Percentiles rank a stretch among this genome's conserved stretches.
These are phyloP conservation scores for Zychaea mexicana DNA, from an alignment of 371 early-diverging fungal species.

Conservation along the genomic window DNA sequence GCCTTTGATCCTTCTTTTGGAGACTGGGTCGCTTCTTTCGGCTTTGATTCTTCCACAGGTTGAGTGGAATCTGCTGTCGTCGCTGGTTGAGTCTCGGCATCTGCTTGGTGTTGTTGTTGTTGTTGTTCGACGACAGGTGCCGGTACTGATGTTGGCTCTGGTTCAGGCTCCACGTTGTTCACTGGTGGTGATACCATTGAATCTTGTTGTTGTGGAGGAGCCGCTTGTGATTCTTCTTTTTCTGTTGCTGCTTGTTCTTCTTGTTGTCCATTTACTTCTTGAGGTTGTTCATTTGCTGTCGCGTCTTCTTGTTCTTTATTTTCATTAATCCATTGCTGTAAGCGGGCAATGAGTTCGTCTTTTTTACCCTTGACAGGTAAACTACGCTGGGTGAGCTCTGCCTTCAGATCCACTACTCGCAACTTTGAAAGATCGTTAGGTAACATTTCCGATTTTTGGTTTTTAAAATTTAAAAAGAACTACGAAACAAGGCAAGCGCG, in stretches of 20 bases:
- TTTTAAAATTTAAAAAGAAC: background rate
- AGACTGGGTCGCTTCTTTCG: too few relatives aligned
- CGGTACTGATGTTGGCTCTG: background rate
- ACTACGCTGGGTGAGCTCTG: slow-evolving; percentile 60
- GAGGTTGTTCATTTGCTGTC: slow-evolving; percentile 9
- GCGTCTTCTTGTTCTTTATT: slow-evolving; percentile 19
- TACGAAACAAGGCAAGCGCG: background rate
- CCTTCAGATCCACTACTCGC: slow-evolving; percentile 69
- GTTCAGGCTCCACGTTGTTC: background rate
- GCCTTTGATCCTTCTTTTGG: slow-evolving; percentile 4
- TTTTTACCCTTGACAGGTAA: slow-evolving; percentile 73
- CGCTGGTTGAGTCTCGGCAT: background rate
- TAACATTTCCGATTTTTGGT: slow-evolving; percentile 4
- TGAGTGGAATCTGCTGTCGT: background rate
- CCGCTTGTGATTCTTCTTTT: too few relatives aligned
- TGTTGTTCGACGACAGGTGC: background rate
- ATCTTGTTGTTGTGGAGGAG: background rate
- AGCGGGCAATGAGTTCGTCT: slow-evolving; percentile 68
- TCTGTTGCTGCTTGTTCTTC: background rate
- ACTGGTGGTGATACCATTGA: background rate
- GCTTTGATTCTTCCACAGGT: slow-evolving; percentile 10
- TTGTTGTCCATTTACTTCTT: background rate
- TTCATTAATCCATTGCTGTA: slow-evolving; percentile 55
- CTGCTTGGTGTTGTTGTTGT: too few relatives aligned
- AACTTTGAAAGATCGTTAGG: slow-evolving; percentile 24